Evolutionary conservation across 148 eudicot genomes (phyloP).

Genomic region (Fallopia convolvulus): DNA sequence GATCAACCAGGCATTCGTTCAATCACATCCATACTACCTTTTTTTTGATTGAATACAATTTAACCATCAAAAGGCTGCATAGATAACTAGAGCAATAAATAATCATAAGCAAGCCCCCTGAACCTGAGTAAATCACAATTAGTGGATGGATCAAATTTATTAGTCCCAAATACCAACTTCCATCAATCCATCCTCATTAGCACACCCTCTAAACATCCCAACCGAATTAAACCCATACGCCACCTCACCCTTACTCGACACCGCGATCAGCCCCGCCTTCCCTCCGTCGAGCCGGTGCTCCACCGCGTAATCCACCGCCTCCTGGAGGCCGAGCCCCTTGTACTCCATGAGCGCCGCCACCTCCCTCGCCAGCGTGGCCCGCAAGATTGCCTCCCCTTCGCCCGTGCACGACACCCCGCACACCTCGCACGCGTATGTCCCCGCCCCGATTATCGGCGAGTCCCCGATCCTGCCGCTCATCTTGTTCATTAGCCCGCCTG

Average conservation of each 20-base stretch:
- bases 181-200: constrained; percentile 72
- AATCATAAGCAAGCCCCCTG: background rate
- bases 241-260: constrained; percentile 63
- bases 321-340: constrained; percentile 60
- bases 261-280: constrained; percentile 77
- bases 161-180: constrained; percentile 75
- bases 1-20: background rate
- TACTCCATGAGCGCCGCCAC: constrained; percentile 96
- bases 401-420: constrained; percentile 93
- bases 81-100: background rate
- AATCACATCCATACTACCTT: background rate
- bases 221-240: constrained; percentile 64
- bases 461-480: constrained; percentile 76
- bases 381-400: constrained; percentile 83
- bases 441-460: constrained; percentile 74
- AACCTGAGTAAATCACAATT: background rate
- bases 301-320: constrained; percentile 81
- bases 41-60: background rate
- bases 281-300: constrained; percentile 65
- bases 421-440: constrained; percentile 67
- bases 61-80: background rate
- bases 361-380: constrained; percentile 75
- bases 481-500: constrained; percentile 91
- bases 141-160: background rate
- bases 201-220: constrained; percentile 89